Evolutionary conservation across 2,329 filamentous ascomycete species (phyloP), one percentile per base, ranked within the genome.

Genomic region (Escovopsis sp.): DNA sequence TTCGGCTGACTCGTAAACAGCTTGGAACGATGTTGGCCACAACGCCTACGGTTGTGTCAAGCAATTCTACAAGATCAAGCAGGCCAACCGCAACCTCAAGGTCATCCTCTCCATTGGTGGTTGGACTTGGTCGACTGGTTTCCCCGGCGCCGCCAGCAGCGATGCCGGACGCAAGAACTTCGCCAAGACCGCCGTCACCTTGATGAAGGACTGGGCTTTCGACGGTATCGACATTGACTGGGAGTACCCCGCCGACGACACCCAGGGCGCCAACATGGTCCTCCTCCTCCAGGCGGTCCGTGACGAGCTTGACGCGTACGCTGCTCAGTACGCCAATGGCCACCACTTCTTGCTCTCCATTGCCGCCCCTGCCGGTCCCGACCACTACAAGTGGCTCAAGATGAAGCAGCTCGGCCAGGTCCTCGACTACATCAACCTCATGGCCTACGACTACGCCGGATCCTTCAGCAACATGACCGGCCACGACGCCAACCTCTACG

Each of bases 1-100:
- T 33, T 8, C 47, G 19, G 8, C 26, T 37, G 37, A 36, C 32
- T 41, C 44, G 8, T 43, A 42, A 33, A 35, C 42, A 67, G 66
- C 61, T 3, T 81, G 74, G 75, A 75, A 77, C 45, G 77, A 82
- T 39, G 52, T 59, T 0, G 70, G 81, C 6, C 80, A 68, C 47
- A 91, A 93, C 55, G 75, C 82, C 38, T 91, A 89, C 51, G 87
- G 87, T 34, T 83, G 79, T 55, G 60, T 85, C 42, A 91, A 91
- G 63, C 84, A 93, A 54, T 67, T 94, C 1, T 85, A 75, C 56
- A 63, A 84, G 7, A 67, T 86, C 36, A 94, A 94, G 64, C 79
- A 88, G 59, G 60, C 69, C 44, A 80, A 94, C 59, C 78, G 85
- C 12, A 74, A 85, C 38, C 60, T 94, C 42, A 93, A 93, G 56